Percentiles rank a stretch among this genome's conserved stretches.
Conservation (phyloP, 1,284 basidiomycete genomes). For the Stereum hirsutum region DNA sequence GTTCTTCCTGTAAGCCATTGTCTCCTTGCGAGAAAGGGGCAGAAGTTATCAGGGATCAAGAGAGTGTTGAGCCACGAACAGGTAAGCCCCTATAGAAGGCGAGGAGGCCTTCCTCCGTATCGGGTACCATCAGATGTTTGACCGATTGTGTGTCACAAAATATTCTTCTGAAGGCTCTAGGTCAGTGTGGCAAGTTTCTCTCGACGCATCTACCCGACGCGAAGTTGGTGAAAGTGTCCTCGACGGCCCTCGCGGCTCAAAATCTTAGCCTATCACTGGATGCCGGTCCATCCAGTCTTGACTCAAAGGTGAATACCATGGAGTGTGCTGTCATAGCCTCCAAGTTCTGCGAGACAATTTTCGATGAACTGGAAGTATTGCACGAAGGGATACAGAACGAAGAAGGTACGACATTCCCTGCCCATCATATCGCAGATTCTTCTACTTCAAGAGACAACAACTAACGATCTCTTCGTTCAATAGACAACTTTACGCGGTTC, state of each 20-base stretch:
- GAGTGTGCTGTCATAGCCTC: constrained; percentile 69
- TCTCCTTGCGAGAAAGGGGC: constrained; percentile 49
- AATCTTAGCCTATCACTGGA: constrained; percentile 28
- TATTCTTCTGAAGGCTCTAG: constrained; percentile 47
- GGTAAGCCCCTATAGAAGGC: constrained; percentile 27
- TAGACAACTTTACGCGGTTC: constrained; percentile 61
- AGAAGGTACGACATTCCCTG: constrained; percentile 44
- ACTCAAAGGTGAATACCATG: too few species aligned
- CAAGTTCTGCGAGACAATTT: constrained; percentile 45
- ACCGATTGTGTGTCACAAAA: background rate
- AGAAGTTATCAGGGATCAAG: constrained; percentile 38
- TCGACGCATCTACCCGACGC: constrained; percentile 41
- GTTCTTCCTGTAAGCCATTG: constrained; percentile 59
- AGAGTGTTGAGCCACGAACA: constrained; percentile 69
- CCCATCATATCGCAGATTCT: too few species aligned
- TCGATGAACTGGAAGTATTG: constrained; percentile 47
- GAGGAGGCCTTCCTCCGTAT: background rate
- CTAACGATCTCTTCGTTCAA: background rate
- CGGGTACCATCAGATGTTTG: background rate
- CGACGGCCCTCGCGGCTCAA: constrained; percentile 63
- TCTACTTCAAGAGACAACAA: too few species aligned
- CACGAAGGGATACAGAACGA: constrained; percentile 54
- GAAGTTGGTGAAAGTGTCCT: constrained; percentile 41
- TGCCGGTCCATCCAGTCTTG: too few species aligned
- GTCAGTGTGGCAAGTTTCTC: constrained; percentile 64